Base-by-base conservation (phyloP, 2,329 filamentous ascomycete genomes). In the Furcasterigmium furcatum region DNA sequence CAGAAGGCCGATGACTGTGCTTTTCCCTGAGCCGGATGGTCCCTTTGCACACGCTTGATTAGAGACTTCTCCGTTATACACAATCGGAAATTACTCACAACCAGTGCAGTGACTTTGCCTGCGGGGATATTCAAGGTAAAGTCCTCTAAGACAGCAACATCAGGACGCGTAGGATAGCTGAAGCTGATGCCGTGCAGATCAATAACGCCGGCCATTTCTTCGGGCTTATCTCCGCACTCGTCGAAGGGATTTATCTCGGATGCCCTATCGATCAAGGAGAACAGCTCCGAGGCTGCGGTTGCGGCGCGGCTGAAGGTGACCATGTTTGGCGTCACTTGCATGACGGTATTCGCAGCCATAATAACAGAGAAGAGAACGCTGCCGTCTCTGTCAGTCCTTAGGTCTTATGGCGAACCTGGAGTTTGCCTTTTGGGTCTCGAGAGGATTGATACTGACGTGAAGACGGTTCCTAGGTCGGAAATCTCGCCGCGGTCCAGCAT, bases 1-100 rank as follows among this genome's bases (percentile, higher is more conserved):
- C 2, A 83, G 52, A 3, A 84, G 59, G 0, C 74, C 75, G 6
- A 82, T 71, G 4, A 81, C 69, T 1, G 78, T 82, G 38, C 75
- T 80, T 53, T 83, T 83, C 1, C 79, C 79, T 5, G 70, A 78
- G 0, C 80, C 81, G 18, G 76, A 80, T 2, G 74, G 65, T 0
- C 80, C 80, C 59, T 44, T 8, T 34, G 8, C 16, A n/a, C n/a
- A n/a, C n/a, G n/a, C n/a, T n/a, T n/a, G n/a, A n/a, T n/a, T n/a
- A n/a, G n/a, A n/a, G n/a, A n/a, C n/a, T n/a, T n/a, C n/a, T n/a
- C n/a, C n/a, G n/a, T n/a, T n/a, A n/a, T n/a, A n/a, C n/a, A n/a
- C n/a, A n/a, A n/a, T n/a, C n/a, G n/a, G n/a, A n/a, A n/a, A n/a
- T n/a, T n/a, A 18, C 6, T 13, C 44, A 43, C 48, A 24, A 59